These are phyloP conservation scores for Mycena albidolilacea DNA, from an alignment of 768 basidiomycete genomes.

Conservation along the genomic window DNA sequence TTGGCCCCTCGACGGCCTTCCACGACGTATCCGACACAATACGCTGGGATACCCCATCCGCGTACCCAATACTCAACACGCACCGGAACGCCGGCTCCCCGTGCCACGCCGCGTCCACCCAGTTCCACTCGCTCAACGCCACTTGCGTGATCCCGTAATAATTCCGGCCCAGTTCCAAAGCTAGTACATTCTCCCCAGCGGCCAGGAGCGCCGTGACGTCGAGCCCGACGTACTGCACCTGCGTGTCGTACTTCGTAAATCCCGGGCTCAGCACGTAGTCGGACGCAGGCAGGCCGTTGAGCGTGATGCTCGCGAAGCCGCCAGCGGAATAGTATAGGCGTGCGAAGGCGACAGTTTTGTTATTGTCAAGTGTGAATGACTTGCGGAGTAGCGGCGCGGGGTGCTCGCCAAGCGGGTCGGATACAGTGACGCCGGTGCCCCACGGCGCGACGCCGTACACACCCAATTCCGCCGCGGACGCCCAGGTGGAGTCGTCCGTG, in stretches of 20 bases:
- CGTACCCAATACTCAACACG: slow-evolving; percentile 43
- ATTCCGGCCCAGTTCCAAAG: slow-evolving; percentile 46
- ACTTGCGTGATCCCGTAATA: slow-evolving; percentile 46
- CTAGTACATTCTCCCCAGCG: slow-evolving; percentile 43
- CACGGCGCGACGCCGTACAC: slow-evolving; percentile 43
- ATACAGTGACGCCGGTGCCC: slow-evolving; percentile 41
- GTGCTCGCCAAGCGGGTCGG: slow-evolving; percentile 46
- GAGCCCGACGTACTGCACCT: slow-evolving; percentile 44
- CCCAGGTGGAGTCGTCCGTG: slow-evolving; percentile 45
- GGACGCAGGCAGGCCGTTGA: slow-evolving; percentile 46
- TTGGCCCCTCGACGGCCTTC: slow-evolving; percentile 45
- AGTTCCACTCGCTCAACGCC: slow-evolving; percentile 45
- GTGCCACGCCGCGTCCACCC: slow-evolving; percentile 46
- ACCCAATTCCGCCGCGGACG: slow-evolving; percentile 38
- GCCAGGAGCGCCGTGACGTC: slow-evolving; percentile 42
- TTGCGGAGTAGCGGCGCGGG: slow-evolving; percentile 49
- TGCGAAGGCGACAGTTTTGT: slow-evolving; percentile 42
- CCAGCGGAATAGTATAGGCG: slow-evolving; percentile 48
- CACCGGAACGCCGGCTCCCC: slow-evolving; percentile 44
- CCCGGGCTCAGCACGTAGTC: slow-evolving; percentile 46
- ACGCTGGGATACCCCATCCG: slow-evolving; percentile 40
- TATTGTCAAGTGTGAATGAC: slow-evolving; percentile 39
- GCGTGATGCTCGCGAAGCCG: slow-evolving; percentile 45
- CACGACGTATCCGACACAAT: slow-evolving; percentile 43
- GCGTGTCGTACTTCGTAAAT: slow-evolving; percentile 47